Percentiles rank a stretch among this genome's conserved stretches.
phyloP scores from a whole-genome alignment of 2,329 filamentous ascomycete genomes.

The Lachnellula subtilissima region DNA sequence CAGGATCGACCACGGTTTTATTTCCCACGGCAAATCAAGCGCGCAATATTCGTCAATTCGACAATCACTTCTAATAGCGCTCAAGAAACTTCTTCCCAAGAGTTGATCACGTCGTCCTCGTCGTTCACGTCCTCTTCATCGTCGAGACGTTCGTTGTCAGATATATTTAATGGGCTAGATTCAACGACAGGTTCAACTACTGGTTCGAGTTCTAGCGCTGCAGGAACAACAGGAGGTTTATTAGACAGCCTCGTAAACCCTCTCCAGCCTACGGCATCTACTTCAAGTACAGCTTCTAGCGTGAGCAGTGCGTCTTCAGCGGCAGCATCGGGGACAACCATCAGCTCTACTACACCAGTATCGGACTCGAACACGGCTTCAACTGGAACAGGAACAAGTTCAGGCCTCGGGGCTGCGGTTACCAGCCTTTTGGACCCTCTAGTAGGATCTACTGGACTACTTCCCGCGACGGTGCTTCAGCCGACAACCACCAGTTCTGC shows the following conservation, averaged over 20 bases:
- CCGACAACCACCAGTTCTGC: not conserved
- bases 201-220: not conserved
- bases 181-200: not conserved
- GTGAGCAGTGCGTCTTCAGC: not conserved
- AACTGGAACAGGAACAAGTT: not conserved
- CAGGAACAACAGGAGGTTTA: conserved; percentile 7
- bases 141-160: conserved; percentile 16
- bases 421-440: not conserved
- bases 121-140: conserved; percentile 7
- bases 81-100: conserved; percentile 10
- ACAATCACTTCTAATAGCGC: conserved; percentile 17
- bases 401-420: not conserved
- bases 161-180: conserved; percentile 12
- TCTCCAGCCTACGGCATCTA: not conserved
- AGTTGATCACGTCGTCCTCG: conserved; percentile 8
- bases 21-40: conserved; percentile 53
- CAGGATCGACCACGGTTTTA: conserved; percentile 49
- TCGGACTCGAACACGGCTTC: not conserved
- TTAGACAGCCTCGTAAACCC: not conserved
- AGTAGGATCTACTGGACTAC: not conserved
- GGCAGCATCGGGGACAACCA: not conserved
- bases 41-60: conserved; percentile 36
- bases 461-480: not conserved
- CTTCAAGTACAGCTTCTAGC: not conserved
- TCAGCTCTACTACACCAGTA: not conserved